phyloP scores from a whole-genome alignment of 345 rosid genomes.

The Brassica incana region DNA sequence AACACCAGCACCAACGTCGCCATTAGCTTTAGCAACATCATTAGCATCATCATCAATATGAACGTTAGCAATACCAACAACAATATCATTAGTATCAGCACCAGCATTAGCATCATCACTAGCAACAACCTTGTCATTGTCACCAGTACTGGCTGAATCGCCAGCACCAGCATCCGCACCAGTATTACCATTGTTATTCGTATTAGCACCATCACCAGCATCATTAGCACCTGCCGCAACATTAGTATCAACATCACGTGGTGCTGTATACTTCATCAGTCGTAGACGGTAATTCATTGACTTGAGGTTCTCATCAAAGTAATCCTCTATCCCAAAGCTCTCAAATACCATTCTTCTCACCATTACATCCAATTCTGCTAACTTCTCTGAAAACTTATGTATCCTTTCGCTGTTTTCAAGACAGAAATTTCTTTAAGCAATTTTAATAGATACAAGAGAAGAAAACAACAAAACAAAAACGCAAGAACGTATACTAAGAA shows the following conservation, averaged over 20 bases:
- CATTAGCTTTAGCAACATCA: neutral
- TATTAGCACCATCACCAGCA: neutral
- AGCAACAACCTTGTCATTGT: neutral
- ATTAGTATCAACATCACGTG: conserved; percentile 23
- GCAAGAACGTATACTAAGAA: neutral
- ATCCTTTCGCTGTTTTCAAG: conserved; percentile 31
- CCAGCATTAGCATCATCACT: neutral
- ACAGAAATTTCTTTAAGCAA: neutral
- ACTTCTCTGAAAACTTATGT: conserved; percentile 25
- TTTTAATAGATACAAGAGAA: neutral
- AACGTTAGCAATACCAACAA: no score
- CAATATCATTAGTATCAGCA: no score
- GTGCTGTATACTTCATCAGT: conserved; percentile 15
- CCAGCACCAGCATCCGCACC: neutral
- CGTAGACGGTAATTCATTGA: conserved; percentile 33
- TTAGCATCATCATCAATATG: no score
- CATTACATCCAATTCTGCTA: conserved; percentile 45
- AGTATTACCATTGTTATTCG: neutral
- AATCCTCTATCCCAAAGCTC: conserved; percentile 46
- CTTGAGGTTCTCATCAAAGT: conserved; percentile 38
- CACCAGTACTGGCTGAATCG: neutral
- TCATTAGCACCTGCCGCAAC: neutral
- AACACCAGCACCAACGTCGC: neutral
- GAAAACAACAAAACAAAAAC: neutral
- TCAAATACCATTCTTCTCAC: conserved; percentile 57